These are phyloP conservation scores for Ustilago loliicola DNA, from an alignment of 1,284 basidiomycete species.

Conservation along the genomic window DNA sequence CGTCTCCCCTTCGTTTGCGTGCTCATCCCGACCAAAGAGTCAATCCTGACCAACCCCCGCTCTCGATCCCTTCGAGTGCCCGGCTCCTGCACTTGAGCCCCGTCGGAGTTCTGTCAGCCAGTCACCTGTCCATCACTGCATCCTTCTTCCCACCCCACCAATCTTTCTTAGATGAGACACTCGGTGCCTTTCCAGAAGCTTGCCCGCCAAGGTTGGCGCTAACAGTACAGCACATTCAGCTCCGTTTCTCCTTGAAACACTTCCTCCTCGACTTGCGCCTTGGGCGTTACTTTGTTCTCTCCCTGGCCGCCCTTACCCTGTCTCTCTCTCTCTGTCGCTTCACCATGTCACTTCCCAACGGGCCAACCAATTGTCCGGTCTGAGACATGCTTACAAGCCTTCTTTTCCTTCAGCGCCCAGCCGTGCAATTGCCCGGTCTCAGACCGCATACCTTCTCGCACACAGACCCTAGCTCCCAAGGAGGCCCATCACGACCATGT, in stretches of 20 bases:
- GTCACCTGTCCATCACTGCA: slow-evolving; percentile 16
- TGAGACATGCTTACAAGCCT: slow-evolving; percentile 2
- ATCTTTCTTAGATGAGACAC: no score
- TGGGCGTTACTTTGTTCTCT: neutral
- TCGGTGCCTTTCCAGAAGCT: neutral
- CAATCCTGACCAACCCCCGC: neutral
- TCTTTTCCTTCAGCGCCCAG: slow-evolving; percentile 3
- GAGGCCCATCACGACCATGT: neutral
- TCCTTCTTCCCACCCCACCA: no score
- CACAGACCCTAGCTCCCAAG: neutral
- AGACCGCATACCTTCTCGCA: neutral
- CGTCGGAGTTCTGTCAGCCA: slow-evolving; percentile 1
- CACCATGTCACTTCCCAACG: neutral
- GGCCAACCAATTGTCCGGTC: neutral
- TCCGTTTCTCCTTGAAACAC: slow-evolving; percentile 1
- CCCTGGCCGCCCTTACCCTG: neutral
- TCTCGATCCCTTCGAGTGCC: neutral
- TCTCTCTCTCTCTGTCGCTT: neutral
- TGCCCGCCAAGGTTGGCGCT: neutral
- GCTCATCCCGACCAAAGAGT: neutral
- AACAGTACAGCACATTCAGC: neutral
- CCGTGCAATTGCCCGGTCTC: slow-evolving; percentile 4
- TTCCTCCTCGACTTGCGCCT: slow-evolving; percentile 3
- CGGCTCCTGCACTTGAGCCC: neutral
- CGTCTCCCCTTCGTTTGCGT: slow-evolving; percentile 3